Conservation (phyloP, 1,284 basidiomycete genomes). For the Tilletia caries region DNA sequence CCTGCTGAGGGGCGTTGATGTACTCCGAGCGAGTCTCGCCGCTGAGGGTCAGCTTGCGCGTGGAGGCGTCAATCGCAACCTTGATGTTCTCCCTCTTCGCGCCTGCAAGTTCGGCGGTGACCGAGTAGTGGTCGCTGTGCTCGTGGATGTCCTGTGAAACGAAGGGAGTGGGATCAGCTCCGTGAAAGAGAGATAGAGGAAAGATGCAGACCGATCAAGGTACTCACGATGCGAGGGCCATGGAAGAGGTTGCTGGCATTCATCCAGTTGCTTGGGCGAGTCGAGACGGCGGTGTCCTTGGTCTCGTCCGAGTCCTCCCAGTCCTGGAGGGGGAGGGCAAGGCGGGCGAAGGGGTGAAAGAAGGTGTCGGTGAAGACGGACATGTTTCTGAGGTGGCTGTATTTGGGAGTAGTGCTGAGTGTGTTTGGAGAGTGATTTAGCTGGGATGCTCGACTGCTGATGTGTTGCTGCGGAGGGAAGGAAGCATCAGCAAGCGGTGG, state of each 20-base stretch:
- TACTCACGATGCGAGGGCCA: too few species aligned
- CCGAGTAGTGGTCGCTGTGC: slow-evolving; percentile 26
- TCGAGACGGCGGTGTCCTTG: too few species aligned
- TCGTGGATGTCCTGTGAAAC: slow-evolving; percentile 28
- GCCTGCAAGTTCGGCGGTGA: slow-evolving; percentile 36
- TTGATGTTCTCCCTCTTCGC: slow-evolving; percentile 39
- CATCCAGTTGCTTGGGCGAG: too few species aligned
- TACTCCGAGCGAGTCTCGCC: slow-evolving; percentile 34
- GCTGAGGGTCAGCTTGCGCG: slow-evolving; percentile 33
- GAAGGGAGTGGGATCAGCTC: neutral
- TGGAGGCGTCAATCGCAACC: slow-evolving; percentile 30
- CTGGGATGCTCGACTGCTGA: too few species aligned
- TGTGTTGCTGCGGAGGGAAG: too few species aligned
- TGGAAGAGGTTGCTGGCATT: too few species aligned
- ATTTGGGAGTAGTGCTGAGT: neutral
- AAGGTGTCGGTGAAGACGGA: slow-evolving; percentile 6
- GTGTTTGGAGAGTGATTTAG: neutral
- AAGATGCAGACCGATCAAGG: too few species aligned
- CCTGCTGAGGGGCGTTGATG: slow-evolving; percentile 12
- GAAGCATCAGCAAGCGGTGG: too few species aligned
- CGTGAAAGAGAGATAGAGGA: too few species aligned
- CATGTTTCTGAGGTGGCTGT: neutral
- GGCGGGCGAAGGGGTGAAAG: neutral
- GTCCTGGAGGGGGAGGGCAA: too few species aligned
- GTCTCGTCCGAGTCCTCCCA: too few species aligned